Evolutionary conservation across 2,329 filamentous ascomycete species (phyloP), one percentile per base, ranked within the genome.

Genomic region (Oidium heveae): DNA sequence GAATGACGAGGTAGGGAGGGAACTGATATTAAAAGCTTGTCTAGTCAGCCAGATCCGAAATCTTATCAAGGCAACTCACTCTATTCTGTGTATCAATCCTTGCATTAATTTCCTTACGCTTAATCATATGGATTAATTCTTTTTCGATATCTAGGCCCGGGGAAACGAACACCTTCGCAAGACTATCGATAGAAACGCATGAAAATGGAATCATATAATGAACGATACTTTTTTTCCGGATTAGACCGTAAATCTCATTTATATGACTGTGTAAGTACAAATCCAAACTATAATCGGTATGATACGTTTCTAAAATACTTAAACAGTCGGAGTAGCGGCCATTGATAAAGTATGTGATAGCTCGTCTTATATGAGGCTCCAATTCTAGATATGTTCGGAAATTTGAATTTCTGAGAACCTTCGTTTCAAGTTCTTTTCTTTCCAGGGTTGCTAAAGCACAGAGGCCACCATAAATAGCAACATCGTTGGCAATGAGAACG

Each of bases 141-240:
- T 73, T 69, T 61, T 87, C 80, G 50, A 89, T 79, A 4, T 75
- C 73, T 57, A 73, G 69, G 4, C 75, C 75, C 0, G 76, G 70
- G 2, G 73, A 70, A 0, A 78, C 79, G 66, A 98, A 96, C 1
- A 85, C 81, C 37, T 75, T 72, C 9, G 84, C 79, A 71, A 98
- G 77, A 57, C 79, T 86, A 20, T 81, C 74, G 4, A 96, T 72
- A 0, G 84, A 88, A 57, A 95, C 86, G 59, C 81, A 82, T 44
- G 83, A 93, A 67, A 94, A 98, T 0, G 91, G 88, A 24, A 86
- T 74, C 61, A 94, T 83, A 68, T 95, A 96, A 64, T 94, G 86
- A 24, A 88, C 77, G 56, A 98, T 95, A 63, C 88, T 89, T 70
- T 95, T 95, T 63, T 76, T 84, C 56, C 91, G 79, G 60, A 98